Conservation (phyloP, 768 basidiomycete species). For the Paxillus ammoniavirescens region DNA sequence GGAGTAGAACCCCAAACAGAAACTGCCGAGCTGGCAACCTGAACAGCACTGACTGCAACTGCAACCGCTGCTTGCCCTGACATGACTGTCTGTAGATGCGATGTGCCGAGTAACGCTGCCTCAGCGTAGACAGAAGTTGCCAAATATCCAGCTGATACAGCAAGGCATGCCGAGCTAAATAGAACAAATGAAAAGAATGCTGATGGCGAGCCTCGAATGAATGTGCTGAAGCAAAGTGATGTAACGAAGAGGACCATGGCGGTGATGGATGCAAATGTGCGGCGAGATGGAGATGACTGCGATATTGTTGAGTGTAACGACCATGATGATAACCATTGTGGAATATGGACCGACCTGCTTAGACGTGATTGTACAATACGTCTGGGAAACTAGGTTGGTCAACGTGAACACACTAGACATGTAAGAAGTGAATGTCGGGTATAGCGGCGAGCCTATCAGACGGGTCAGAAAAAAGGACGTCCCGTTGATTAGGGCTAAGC, state of each 20-base stretch:
- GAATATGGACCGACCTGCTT: conserved; percentile 51
- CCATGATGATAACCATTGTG: not conserved
- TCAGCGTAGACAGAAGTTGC: conserved; percentile 76
- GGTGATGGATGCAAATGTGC: conserved; percentile 52
- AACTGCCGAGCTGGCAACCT: conserved; percentile 61
- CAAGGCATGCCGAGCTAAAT: conserved; percentile 56
- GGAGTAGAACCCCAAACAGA: conserved; percentile 50
- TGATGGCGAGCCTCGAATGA: conserved; percentile 49
- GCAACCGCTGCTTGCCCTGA: conserved; percentile 86
- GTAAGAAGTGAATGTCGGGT: conserved; percentile 63
- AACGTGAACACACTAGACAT: conserved; percentile 62
- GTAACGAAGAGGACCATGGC: conserved; percentile 51
- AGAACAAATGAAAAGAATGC: conserved; percentile 68
- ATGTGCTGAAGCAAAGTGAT: conserved; percentile 66
- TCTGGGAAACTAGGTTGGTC: conserved; percentile 67
- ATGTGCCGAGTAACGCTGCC: conserved; percentile 77
- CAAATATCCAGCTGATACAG: conserved; percentile 67
- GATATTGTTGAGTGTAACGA: not conserved
- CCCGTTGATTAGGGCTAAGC: conserved; percentile 79
- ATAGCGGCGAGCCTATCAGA: conserved; percentile 56
- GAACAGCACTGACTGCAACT: conserved; percentile 75
- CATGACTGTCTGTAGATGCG: conserved; percentile 72
- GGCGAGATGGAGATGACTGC: conserved; percentile 60
- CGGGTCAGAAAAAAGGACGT: conserved; percentile 78
- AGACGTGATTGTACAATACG: conserved; percentile 68